phyloP scores from a whole-genome alignment of 2,329 filamentous ascomycete species.

The Pestalotiopsis sp. region DNA sequence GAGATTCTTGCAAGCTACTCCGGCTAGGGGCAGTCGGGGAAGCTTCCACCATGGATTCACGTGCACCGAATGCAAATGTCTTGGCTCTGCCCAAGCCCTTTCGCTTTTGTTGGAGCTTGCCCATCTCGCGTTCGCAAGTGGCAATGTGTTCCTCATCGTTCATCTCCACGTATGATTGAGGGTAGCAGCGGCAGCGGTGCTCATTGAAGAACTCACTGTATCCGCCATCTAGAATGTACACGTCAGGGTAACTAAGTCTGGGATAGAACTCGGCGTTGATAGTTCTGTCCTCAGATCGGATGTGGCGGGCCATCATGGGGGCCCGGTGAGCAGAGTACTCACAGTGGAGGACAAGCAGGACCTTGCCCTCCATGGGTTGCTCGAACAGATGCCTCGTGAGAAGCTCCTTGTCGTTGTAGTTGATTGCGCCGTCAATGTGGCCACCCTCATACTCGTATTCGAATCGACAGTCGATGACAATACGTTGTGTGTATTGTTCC shows the following conservation, averaged over 20 bases:
- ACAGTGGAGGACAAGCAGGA: conserved; percentile 91
- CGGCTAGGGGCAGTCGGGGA: conserved; percentile 60
- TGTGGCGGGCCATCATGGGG: conserved; percentile 92
- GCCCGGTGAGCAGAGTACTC: conserved; percentile 97
- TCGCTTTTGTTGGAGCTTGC: conserved; percentile 82
- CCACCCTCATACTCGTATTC: conserved; percentile 98
- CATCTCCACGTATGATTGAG: conserved; percentile 97
- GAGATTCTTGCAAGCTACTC: conserved; percentile 38
- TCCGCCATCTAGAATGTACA: conserved; percentile 95
- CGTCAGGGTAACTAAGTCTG: conserved; percentile 87
- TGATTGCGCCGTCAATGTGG: conserved; percentile 90
- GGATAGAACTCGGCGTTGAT: conserved; percentile 87
- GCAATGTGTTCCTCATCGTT: conserved; percentile 86
- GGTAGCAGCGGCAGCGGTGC: conserved; percentile 80
- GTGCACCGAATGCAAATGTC: conserved; percentile 92
- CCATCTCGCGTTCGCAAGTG: conserved; percentile 93
- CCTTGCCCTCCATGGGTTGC: conserved; percentile 66
- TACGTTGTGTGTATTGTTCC: conserved; percentile 74
- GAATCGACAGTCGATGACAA: conserved; percentile 95
- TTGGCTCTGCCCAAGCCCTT: conserved; percentile 84
- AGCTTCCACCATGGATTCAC: conserved; percentile 55
- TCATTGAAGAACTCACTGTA: conserved; percentile 91
- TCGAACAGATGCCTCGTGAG: conserved; percentile 79
- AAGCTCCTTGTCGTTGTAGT: conserved; percentile 95
- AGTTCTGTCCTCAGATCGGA: conserved; percentile 85